Evolutionary conservation across 495 filamentous ascomycete genomes (phyloP), one percentile per base, ranked within the genome.

Genomic region (Xylaria nigripes): DNA sequence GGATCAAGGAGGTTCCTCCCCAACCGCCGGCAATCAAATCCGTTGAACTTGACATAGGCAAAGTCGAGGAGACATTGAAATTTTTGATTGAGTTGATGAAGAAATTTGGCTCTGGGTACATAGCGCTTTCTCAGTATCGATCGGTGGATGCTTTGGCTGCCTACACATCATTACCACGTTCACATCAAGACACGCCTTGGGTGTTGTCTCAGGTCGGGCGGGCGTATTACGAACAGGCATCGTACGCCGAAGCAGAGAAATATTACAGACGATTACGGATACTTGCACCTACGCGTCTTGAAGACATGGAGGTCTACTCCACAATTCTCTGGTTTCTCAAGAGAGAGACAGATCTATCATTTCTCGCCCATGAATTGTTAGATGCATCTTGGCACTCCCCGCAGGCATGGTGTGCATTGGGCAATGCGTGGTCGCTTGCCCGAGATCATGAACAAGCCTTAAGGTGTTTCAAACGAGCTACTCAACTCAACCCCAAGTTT

Each of bases 291-390:
- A 85, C 87, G 3, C 81, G 86, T 18, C 75, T 90, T 44, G 86
- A 91, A 58, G 91, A 95, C 62, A 96, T 96, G 91, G 93, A 98
- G 62, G 84, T 95, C 19, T 98, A 93, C 68, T 96, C 92, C 3
- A 97, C 94, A 12, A 83, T 92, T n/a, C 81, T 98, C 7, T 98
- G 93, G 93, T 89, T 95, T 65, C 74, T 95, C 56, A 93, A 95
- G 65, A 86, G 84, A 59, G 93, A 96, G 57, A 85, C 88, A 6
- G 89, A 96, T 24, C 76, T 98, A 7, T 90, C 94, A 2, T 94
- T 90, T 66, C 78, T 98, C 15, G 86, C 93, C 2, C 94, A 96
- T 60, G 86, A 93, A 63, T 74, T 96, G 18, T 76, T 94, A 41
- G 94, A 95, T 51, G 66, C 81, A 10, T 90, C 90, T 44, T 90